These are phyloP conservation scores for Talaromyces liani DNA, from an alignment of 495 filamentous ascomycete species.

Conservation along the genomic window DNA sequence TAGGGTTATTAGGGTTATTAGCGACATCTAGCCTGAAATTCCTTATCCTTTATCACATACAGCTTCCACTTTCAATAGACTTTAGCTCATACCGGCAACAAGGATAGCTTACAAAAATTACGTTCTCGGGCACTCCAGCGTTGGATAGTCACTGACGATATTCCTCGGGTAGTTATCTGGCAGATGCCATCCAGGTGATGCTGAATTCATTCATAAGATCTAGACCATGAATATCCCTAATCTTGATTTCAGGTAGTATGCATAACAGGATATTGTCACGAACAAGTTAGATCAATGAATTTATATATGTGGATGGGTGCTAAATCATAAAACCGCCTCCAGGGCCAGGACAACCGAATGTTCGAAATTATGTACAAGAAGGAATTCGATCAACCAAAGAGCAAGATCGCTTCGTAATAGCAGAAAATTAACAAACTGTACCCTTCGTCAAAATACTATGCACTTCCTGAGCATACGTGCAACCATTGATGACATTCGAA, in stretches of 20 bases:
- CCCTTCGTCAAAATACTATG: conserved; percentile 20
- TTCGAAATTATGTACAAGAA: neutral
- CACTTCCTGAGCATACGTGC: conserved; percentile 35
- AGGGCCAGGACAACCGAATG: neutral
- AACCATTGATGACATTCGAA: conserved; percentile 30
- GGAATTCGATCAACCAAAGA: neutral
- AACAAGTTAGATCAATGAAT: neutral
- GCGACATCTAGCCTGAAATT: neutral
- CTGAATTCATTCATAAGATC: too few relatives aligned
- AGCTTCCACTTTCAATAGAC: too few relatives aligned
- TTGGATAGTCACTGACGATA: too few relatives aligned
- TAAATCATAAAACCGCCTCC: neutral
- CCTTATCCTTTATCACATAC: neutral
- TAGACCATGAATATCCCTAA: too few relatives aligned
- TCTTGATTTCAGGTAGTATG: too few relatives aligned
- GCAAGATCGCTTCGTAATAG: neutral
- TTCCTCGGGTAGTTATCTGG: too few relatives aligned
- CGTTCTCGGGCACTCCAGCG: too few relatives aligned
- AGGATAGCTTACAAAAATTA: too few relatives aligned
- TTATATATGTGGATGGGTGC: neutral
- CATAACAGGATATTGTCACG: too few relatives aligned
- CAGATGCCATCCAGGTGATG: too few relatives aligned
- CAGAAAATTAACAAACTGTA: neutral
- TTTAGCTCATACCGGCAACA: too few relatives aligned
- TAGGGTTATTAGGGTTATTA: neutral